Evolutionary conservation across 345 rosid species (phyloP).

Genomic region (Heritiera littoralis): DNA sequence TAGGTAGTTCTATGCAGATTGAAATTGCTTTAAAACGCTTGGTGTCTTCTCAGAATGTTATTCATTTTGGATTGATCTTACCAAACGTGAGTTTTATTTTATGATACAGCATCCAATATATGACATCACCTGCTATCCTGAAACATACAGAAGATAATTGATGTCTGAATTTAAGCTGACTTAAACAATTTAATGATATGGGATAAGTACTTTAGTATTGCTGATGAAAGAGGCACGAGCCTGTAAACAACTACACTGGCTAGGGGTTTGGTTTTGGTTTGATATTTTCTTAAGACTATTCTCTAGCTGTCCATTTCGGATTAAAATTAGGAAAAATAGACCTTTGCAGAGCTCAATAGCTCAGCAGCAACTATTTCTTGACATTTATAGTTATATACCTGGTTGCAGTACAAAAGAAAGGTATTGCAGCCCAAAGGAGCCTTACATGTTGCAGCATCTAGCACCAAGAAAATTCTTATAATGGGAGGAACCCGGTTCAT

Average conservation of each 20-base stretch:
- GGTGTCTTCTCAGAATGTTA: background rate
- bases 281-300: too few relatives aligned
- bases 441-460: slow-evolving; percentile 65
- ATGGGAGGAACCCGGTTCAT: slow-evolving; percentile 96
- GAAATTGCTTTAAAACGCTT: background rate
- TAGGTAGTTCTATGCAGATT: background rate
- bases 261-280: too few relatives aligned
- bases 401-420: slow-evolving; percentile 70
- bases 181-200: too few relatives aligned
- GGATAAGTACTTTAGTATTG: background rate
- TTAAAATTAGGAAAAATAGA: background rate
- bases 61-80: background rate
- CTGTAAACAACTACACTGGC: background rate
- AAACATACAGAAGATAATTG: background rate
- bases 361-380: background rate
- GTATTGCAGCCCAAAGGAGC: slow-evolving; percentile 60
- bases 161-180: background rate
- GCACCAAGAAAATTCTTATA: slow-evolving; percentile 78
- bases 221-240: too few relatives aligned
- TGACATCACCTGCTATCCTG: background rate
- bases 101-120: background rate
- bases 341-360: background rate
- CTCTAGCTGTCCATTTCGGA: background rate
- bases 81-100: too few relatives aligned
- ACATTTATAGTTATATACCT: background rate